Evolutionary conservation across 176 grass and related monocot genomes (phyloP).

Genomic region (Eremochloa ophiuroides): DNA sequence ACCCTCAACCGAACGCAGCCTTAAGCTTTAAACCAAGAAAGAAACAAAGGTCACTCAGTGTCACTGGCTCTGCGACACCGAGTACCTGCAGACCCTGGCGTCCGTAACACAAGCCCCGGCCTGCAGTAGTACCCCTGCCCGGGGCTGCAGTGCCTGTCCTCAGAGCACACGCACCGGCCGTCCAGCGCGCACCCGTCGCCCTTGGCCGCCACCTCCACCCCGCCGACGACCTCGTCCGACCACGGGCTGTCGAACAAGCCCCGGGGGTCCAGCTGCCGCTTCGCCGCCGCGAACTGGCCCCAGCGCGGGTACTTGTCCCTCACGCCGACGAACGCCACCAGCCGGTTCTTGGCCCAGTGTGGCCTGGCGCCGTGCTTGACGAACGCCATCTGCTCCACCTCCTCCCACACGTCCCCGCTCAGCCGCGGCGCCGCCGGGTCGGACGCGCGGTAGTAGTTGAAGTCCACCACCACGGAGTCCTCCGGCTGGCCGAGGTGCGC

Average conservation of each 20-base stretch:
- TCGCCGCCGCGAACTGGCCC: conserved; percentile 37
- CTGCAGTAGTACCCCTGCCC: conserved; percentile 58
- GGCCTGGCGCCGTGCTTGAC: conserved; percentile 63
- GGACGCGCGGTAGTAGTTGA: conserved; percentile 82
- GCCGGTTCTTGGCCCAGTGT: conserved; percentile 83
- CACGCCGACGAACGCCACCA: conserved; percentile 64
- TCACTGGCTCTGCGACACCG: conserved; percentile 5
- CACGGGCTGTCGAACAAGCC: conserved; percentile 68
- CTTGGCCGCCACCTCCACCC: not conserved
- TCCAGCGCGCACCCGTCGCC: conserved; percentile 74
- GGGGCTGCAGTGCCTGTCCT: conserved; percentile 73
- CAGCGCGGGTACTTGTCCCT: conserved; percentile 48
- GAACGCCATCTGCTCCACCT: conserved; percentile 95
- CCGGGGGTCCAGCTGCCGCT: conserved; percentile 46
- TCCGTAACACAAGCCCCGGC: conserved; percentile 61
- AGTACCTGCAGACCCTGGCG: conserved; percentile 71
- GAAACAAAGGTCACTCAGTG: no score
- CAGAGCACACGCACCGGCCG: conserved; percentile 66
- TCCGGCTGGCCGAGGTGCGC: conserved; percentile 64
- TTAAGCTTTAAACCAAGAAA: not conserved
- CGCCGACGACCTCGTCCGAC: conserved; percentile 46
- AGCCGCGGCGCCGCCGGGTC: conserved; percentile 45
- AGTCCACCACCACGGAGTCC: conserved; percentile 81
- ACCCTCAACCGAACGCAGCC: no score
- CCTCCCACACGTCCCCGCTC: conserved; percentile 76